A percentile compares a stretch with the other conserved stretches of the same genome.
These are phyloP conservation scores for Geotrichum bryndzae DNA, from an alignment of 1,139 yeast species.

Conservation along the genomic window DNA sequence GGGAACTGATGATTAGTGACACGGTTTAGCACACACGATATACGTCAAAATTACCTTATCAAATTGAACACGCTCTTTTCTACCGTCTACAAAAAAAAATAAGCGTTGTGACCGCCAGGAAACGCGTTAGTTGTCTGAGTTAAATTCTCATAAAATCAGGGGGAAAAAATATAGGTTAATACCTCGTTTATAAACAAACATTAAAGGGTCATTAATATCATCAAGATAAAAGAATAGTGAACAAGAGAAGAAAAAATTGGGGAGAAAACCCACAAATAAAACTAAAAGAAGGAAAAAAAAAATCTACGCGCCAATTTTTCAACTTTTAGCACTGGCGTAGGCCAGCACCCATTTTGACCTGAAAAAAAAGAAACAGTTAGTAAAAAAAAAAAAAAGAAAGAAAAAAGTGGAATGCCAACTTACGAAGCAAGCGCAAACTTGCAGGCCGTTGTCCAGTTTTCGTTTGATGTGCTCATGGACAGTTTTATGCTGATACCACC, in stretches of 20 bases:
- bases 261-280: background rate
- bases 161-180: background rate
- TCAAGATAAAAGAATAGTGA: background rate
- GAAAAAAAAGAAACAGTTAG: background rate
- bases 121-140: background rate
- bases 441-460: conserved; percentile 90
- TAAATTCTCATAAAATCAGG: background rate
- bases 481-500: conserved; percentile 74
- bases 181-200: conserved; percentile 42
- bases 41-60: conserved; percentile 38
- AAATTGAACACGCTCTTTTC: conserved; percentile 66
- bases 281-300: background rate
- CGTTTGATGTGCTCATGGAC: conserved; percentile 55
- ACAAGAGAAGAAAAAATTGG: background rate
- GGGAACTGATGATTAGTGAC: background rate
- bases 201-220: background rate
- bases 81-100: conserved; percentile 42
- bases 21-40: background rate
- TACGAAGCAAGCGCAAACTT: conserved; percentile 65
- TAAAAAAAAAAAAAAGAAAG: background rate
- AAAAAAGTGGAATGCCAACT: background rate
- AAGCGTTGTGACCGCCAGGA: background rate
- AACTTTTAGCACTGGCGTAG: conserved; percentile 28
- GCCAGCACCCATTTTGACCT: conserved; percentile 39
- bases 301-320: background rate